Evolutionary conservation across 2,329 filamentous ascomycete species (phyloP), one percentile per base, ranked within the genome.

Genomic region (Aschersonia sp.): DNA sequence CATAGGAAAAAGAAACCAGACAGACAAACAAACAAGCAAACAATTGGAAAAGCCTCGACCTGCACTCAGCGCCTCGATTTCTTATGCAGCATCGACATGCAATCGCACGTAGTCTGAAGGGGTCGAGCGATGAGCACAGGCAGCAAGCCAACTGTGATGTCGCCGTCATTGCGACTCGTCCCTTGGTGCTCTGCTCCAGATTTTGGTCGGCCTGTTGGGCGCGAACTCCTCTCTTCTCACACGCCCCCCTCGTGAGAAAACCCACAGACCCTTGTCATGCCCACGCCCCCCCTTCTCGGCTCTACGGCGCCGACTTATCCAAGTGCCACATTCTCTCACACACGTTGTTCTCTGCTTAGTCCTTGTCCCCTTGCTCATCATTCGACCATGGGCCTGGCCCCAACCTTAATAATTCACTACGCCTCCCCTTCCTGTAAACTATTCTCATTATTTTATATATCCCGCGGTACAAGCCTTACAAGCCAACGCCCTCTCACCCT

Each of bases 271-370:
- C 48, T 40, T 42, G 32, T 35, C 44, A 42, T 33, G 43, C 53
- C 49, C 40, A 11, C 40, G 9, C n/a, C 40, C 40, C 40, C 14
- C 40, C 40, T 42, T n/a, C 40, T n/a, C 58, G 58, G 56, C 59
- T 58, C 54, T 56, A 54, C 57, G 58, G 58, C 59, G 60, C 60
- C 60, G 58, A 61, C 54, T 57, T 59, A 59, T 59, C 59, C 59
- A 42, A 35, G 14, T 42, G 7, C 40, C 22, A 12, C 10, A 7
- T n/a, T 31, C 51, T 54, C 46, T 51, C 54, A 54, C 52, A 51
- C 55, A 44, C 51, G 22, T 47, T 47, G 42, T 44, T 22, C 42
- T 47, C 35, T 45, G 33, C 45, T 44, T 33, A 31, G 39, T 32
- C 6, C 31, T 52, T 49, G 46, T 57, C 51, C 53, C 55, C 52